These are phyloP conservation scores for Millerozyma acaciae DNA, from an alignment of 805 yeast genomes.

Conservation along the genomic window DNA sequence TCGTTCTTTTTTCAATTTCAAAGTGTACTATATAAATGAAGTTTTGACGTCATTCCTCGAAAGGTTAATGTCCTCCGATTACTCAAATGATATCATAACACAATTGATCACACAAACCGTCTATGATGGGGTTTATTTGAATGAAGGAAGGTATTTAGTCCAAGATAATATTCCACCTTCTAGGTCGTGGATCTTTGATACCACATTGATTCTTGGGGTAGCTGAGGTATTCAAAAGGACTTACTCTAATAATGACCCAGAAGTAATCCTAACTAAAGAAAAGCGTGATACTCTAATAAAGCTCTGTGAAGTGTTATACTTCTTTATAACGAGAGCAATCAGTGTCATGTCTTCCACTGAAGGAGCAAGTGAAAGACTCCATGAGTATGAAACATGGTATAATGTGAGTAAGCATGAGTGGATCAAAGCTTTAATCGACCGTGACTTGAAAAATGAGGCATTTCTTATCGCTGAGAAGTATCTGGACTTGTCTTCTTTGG, in stretches of 20 bases:
- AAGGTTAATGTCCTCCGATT: conserved; percentile 12
- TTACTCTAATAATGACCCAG: conserved; percentile 9
- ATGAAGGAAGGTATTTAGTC: conserved; percentile 38
- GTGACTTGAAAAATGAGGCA: conserved; percentile 51
- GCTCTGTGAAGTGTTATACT: conserved; percentile 30
- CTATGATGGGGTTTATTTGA: conserved; percentile 29
- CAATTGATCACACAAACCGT: conserved; percentile 23
- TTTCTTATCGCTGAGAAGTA: conserved; percentile 61
- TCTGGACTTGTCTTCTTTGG: conserved; percentile 61
- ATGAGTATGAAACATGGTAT: conserved; percentile 33
- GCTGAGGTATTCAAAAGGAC: conserved; percentile 39
- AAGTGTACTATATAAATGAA: conserved; percentile 19
- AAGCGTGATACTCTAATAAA: conserved; percentile 19
- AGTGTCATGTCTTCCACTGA: conserved; percentile 26
- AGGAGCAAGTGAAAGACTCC: conserved; percentile 19
- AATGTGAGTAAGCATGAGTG: conserved; percentile 39
- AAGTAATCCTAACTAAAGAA: conserved; percentile 14
- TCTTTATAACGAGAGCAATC: conserved; percentile 32
- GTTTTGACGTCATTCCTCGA: conserved; percentile 28
- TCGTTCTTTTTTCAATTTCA: conserved; percentile 24
- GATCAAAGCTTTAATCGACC: conserved; percentile 54
- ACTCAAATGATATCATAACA: conserved; percentile 14
- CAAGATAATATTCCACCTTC: conserved; percentile 21
- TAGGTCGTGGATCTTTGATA: conserved; percentile 48
- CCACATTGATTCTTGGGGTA: conserved; percentile 33